Evolutionary conservation across 441 rosid genomes (phyloP).

Genomic region (Geranium incanum): DNA sequence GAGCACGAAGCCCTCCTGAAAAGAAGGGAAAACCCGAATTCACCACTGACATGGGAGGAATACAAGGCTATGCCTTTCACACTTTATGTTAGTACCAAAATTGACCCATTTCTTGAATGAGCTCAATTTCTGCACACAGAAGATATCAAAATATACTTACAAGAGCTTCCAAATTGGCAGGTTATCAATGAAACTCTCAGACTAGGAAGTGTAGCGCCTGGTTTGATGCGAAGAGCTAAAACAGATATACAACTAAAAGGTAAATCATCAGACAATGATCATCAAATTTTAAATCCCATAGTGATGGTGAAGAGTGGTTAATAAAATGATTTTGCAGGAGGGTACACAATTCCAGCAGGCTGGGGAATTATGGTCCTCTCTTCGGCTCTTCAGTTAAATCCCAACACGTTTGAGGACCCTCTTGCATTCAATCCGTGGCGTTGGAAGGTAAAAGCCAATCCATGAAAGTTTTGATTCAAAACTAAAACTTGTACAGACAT

Average conservation of each 20-base stretch:
- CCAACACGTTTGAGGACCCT: conserved; percentile 25
- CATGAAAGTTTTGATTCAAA: not conserved
- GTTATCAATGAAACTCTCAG: conserved; percentile 32
- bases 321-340: conserved; percentile 8
- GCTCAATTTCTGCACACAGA: not conserved
- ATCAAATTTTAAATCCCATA: not conserved
- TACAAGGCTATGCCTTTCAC: conserved; percentile 37
- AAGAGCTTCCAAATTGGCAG: conserved; percentile 3
- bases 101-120: not conserved
- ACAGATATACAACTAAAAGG: conserved; percentile 25
- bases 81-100: conserved; percentile 20
- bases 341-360: conserved; percentile 30
- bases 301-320: not conserved
- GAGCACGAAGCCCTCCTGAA: conserved; percentile 29
- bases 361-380: conserved; percentile 23
- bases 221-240: conserved; percentile 19
- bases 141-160: not conserved
- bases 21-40: conserved; percentile 11
- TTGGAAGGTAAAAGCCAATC: conserved; percentile 24
- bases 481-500: not conserved
- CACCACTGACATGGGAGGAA: conserved; percentile 36
- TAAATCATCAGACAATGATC: not conserved
- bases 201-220: conserved; percentile 20
- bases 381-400: conserved; percentile 27
- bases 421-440: conserved; percentile 29